Evolutionary conservation across 140 eudicot species (phyloP), one percentile per base, ranked within the genome.

Genomic region (Bidens hawaiensis): DNA sequence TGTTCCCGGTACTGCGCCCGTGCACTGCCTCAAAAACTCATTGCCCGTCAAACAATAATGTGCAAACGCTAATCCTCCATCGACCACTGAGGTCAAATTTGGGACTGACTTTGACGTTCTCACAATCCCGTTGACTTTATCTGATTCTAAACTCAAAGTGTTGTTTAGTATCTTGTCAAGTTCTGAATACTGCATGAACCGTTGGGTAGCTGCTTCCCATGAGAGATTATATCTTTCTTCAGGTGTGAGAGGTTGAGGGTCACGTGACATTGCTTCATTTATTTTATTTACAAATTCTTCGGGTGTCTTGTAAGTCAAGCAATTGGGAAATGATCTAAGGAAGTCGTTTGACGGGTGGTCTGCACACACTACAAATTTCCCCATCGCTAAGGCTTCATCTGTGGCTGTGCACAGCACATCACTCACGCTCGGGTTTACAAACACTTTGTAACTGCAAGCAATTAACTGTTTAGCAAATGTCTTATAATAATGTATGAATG

Each of bases 381-480:
- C 97, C 97, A 90, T 90, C 18, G 95, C 97, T 9, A 90, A 86
- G 0, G 97, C 97, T 69, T 90, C 97, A 0, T 95, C 97, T 46
- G 97, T 90, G 11, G 97, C 97, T 1, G 97, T 90, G 81, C 97
- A 90, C 46, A 90, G 88, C 4, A 90, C 97, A 46, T 90, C 97
- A 57, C 97, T 90, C 17, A 90, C 76, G 46, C 97, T 90, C 6
- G 97, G 97, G 61, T 90, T 90, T 75, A 90, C 75, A 67, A 90
- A 90, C 53, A 90, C 83, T 68, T 90, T 90, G 77, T 90, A 90
- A 15, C 97, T 90, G 94, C 83, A 79, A 54, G 24, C 11, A 28
- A 51, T 26, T 11, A 17, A 47, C 10, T 23, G 7, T 25, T 34
- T 0, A 56, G 41, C 19, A 51, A 3, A 23, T 13, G 9, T 23